These are phyloP conservation scores for Pleomassaria siparia DNA, from an alignment of 2,329 filamentous ascomycete genomes.

Conservation along the genomic window DNA sequence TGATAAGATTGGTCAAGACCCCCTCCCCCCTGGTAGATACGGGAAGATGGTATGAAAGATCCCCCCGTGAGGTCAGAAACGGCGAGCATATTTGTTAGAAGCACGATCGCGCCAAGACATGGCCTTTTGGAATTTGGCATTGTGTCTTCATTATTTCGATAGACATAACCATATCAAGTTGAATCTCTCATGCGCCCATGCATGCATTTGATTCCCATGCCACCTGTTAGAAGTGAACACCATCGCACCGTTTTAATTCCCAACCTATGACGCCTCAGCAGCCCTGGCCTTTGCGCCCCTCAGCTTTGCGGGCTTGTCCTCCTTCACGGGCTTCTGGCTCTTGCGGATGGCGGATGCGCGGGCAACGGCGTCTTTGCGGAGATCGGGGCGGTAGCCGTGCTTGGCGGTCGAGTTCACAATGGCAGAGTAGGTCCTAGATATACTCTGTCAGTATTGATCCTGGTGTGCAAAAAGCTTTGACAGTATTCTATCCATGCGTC, in stretches of 20 bases:
- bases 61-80: too few relatives aligned
- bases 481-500: not conserved
- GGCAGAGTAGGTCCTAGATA: constrained; percentile 77
- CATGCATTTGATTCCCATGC: not conserved
- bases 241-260: constrained; percentile 1
- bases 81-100: too few relatives aligned
- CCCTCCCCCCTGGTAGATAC: not conserved
- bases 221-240: constrained; percentile 3
- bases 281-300: constrained; percentile 35
- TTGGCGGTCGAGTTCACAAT: constrained; percentile 82
- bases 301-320: constrained; percentile 58
- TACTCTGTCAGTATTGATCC: not conserved
- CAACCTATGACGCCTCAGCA: constrained; percentile 50
- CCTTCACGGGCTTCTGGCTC: constrained; percentile 78
- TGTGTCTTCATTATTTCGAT: constrained; percentile 11
- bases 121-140: not conserved
- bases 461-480: not conserved
- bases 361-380: constrained; percentile 68
- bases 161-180: constrained; percentile 9
- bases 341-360: constrained; percentile 83
- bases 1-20: not conserved
- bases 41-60: not conserved
- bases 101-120: not conserved
- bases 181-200: not conserved
- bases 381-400: constrained; percentile 71